phyloP scores from a whole-genome alignment of 1,284 basidiomycete genomes.

The Jaminaea rosea region DNA sequence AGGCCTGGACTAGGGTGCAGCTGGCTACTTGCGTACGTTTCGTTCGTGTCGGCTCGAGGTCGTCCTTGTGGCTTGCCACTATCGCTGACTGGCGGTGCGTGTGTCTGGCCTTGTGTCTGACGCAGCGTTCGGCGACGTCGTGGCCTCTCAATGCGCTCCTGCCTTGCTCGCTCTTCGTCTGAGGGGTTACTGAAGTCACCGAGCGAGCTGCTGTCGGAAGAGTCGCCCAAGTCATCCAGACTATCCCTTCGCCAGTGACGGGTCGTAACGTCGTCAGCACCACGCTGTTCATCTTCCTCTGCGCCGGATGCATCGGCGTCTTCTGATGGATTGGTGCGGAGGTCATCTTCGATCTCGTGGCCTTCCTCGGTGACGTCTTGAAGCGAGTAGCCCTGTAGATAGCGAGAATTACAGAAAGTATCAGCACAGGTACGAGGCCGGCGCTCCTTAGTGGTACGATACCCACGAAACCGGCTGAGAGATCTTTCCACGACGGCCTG shows the following conservation, averaged over 20 bases:
- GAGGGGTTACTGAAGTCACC: conserved; percentile 39
- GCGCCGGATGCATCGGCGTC: conserved; percentile 38
- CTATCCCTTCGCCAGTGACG: background rate
- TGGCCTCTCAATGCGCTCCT: conserved; percentile 17
- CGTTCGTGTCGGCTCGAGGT: background rate
- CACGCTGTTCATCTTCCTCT: conserved; percentile 61
- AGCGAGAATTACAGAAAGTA: too few relatives aligned
- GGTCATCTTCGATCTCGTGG: conserved; percentile 23
- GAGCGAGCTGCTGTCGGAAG: conserved; percentile 16
- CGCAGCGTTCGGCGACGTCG: too few relatives aligned
- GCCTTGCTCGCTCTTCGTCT: conserved; percentile 30
- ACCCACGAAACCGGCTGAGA: conserved; percentile 29
- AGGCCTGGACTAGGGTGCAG: too few relatives aligned
- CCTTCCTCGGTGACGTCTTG: conserved; percentile 5
- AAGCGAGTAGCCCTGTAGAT: background rate
- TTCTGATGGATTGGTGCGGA: conserved; percentile 35
- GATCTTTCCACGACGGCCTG: conserved; percentile 19
- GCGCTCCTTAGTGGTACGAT: too few relatives aligned
- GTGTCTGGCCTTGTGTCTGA: too few relatives aligned
- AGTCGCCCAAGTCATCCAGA: conserved; percentile 13
- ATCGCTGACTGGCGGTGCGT: too few relatives aligned
- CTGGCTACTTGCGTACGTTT: background rate
- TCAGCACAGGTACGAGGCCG: too few relatives aligned
- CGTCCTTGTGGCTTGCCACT: conserved; percentile 15
- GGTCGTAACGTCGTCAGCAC: background rate